Evolutionary conservation across 768 basidiomycete genomes (phyloP), one percentile per base, ranked within the genome.

Genomic region (Omphalotus guepiniiformis): DNA sequence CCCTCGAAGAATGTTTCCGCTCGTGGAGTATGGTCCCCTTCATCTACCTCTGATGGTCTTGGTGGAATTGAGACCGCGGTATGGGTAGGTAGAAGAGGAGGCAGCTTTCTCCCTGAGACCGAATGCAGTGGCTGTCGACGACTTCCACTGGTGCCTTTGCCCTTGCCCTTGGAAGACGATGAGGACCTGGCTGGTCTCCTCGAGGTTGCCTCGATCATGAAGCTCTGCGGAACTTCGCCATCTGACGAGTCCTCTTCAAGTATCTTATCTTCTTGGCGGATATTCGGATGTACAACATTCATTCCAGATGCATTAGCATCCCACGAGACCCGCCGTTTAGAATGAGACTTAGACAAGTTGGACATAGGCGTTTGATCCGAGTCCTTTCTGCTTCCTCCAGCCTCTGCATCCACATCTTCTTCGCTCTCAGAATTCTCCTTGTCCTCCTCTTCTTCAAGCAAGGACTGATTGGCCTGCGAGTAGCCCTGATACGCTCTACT

Each of bases 151-250:
- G 25, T 28, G 35, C 61, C 37, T 50, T 58, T 48, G 53, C 50
- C 42, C 55, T 66, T 49, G 59, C 57, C 51, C 61, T 65, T 55
- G 16, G 58, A 54, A 27, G 61, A 59, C 48, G 61, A 60, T 28
- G 62, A 57, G 47, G 62, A 59, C 46, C 57, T 49, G 18, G 50
- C 50, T 48, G 68, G 65, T 48, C 63, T 70, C 55, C 66, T 75
- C n/a, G 76, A 62, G 35, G 78, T 65, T 30, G 85, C 79, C 64
- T 93, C 89, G 54, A 92, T 83, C 79, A 90, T 85, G 57, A 92
- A 85, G 60, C 85, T 87, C 59, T 86, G 83, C 0, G 90, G 90
- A 2, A 87, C 88, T 61, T 92, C 90, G 47, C 86, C 89, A 55
- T 92, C 89, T 6, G 84, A 86, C 23, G 76, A 75, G 41, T 86